Percentiles rank a stretch among this genome's conserved stretches.
phyloP scores from a whole-genome alignment of 2,329 filamentous ascomycete species.

The Colletotrichum sidae region DNA sequence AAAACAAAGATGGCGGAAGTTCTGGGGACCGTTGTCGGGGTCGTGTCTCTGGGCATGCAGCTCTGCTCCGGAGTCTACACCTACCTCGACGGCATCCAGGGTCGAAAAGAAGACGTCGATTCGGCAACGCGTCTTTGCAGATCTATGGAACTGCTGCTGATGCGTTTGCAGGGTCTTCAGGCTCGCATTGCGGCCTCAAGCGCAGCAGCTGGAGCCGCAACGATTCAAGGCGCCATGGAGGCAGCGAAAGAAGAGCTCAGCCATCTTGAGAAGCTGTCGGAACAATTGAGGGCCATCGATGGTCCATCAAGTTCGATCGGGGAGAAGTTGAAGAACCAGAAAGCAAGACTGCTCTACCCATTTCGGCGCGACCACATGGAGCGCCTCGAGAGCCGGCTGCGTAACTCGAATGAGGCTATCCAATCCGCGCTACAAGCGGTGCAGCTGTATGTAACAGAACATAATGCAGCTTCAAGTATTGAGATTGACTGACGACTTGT shows the following conservation, averaged over 20 bases:
- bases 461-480: neutral
- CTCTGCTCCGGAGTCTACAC: neutral
- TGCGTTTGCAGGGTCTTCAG: neutral
- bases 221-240: neutral
- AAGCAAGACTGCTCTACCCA: neutral
- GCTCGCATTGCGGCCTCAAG: fast-evolving
- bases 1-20: neutral
- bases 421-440: neutral
- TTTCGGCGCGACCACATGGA: conserved; percentile 3
- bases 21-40: neutral
- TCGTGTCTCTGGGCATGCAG: conserved; percentile 1
- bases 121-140: neutral
- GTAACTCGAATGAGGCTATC: neutral
- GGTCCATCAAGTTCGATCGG: neutral
- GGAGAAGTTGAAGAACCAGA: neutral
- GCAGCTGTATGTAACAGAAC: neutral
- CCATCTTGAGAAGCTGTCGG: neutral
- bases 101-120: conserved; percentile 3
- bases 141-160: neutral
- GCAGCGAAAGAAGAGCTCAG: neutral
- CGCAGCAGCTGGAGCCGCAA: neutral
- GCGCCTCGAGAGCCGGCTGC: neutral
- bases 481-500: no score
- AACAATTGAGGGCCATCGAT: neutral
- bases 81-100: conserved; percentile 1